Evolutionary conservation across 495 filamentous ascomycete species (phyloP), one percentile per base, ranked within the genome.

Genomic region (Tuber calosporum): DNA sequence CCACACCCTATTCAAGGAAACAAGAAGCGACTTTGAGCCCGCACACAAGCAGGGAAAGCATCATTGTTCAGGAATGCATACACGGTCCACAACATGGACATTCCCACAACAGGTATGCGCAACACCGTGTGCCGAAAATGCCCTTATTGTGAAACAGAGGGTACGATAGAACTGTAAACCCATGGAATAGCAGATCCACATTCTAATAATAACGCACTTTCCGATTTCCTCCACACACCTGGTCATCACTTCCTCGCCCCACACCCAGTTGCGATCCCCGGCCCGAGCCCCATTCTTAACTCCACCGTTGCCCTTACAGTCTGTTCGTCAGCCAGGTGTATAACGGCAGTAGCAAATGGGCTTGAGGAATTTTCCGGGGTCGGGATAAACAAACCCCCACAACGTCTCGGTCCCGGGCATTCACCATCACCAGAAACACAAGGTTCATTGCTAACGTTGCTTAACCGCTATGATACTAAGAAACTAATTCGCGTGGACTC

Each of bases 271-370:
- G 17, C n/a, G 7, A 71, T 26, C 48, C 26, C 45, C 36, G 7
- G 20, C 68, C 19, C 7, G 26, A 69, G 43, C 9, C 19, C 22
- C 41, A n/a, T 30, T 30, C 39, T 19, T 66, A 30, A 26, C 30
- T 41, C 9, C 17, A 26, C 30, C 45, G 53, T 41, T 72, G 15
- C 53, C 70, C 30, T 7, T 34, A n/a, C n/a, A n/a, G n/a, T n/a
- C n/a, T n/a, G 13, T 34, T 73, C 2, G 36, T 73, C 39, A 69
- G 42, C 72, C 66, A 58, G 34, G n/a, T n/a, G n/a, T n/a, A 69
- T 22, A 42, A 42, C 30, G 1, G 42, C 13, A 69, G 20, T 30
- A 67, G 38, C 67, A 69, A 73, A 48, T 58, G 22, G 37, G 38
- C 7, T n/a, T 22, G 11, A 26, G 2, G 62, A 22, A 38, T 58